Conservation (phyloP, 495 filamentous ascomycete species). For the Penicillium desertorum region DNA sequence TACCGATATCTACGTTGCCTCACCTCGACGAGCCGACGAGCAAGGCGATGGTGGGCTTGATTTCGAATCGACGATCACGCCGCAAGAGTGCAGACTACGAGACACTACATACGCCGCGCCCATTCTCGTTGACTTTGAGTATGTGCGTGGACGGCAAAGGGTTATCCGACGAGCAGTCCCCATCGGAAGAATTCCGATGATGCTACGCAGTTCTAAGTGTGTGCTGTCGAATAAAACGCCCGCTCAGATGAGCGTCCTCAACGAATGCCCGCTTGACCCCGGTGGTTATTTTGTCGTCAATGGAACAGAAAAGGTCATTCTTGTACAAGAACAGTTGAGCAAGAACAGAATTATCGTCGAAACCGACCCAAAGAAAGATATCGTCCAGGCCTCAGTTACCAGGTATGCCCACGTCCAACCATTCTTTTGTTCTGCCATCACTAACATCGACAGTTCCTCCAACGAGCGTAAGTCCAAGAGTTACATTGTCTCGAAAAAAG, state of each 20-base stretch:
- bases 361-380: slow-evolving; percentile 80
- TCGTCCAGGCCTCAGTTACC: slow-evolving; percentile 95
- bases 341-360: slow-evolving; percentile 99
- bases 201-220: slow-evolving; percentile 95
- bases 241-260: slow-evolving; percentile 77
- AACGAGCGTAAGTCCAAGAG: slow-evolving; percentile 97
- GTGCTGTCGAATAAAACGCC: slow-evolving; percentile 76
- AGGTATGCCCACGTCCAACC: slow-evolving; percentile 39
- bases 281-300: slow-evolving; percentile 98
- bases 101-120: slow-evolving; percentile 96
- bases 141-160: slow-evolving; percentile 70
- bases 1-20: slow-evolving; percentile 80
- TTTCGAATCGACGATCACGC: slow-evolving; percentile 61
- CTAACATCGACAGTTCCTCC: slow-evolving; percentile 65
- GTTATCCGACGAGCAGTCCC: slow-evolving; percentile 67
- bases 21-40: slow-evolving; percentile 74
- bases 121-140: slow-evolving; percentile 84
- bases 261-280: slow-evolving; percentile 93
- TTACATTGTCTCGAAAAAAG: slow-evolving; percentile 90
- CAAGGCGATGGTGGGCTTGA: slow-evolving; percentile 54
- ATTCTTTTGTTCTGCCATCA: not conserved
- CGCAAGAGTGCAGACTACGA: slow-evolving; percentile 91
- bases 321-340: slow-evolving; percentile 96
- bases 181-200: slow-evolving; percentile 90
- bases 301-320: slow-evolving; percentile 96